A percentile compares a stretch with the other conserved stretches of the same genome.
Evolutionary conservation across 495 filamentous ascomycete genomes (phyloP).

Genomic region (Neurospora sublineolata): DNA sequence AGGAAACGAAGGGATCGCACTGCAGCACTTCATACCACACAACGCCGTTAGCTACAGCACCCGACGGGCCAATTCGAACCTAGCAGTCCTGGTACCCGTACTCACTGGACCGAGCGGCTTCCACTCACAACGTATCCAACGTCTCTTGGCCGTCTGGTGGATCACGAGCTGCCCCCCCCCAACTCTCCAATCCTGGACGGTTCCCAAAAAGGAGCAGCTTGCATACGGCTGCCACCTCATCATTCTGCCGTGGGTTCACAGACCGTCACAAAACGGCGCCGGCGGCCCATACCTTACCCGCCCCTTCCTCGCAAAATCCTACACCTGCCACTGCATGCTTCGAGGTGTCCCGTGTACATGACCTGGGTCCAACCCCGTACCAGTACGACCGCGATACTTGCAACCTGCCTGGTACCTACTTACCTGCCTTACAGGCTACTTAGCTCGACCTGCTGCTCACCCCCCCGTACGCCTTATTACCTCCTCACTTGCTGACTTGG

Average conservation of each 20-base stretch:
- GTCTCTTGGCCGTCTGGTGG: conserved; percentile 5
- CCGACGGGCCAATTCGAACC: not conserved
- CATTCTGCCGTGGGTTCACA: conserved; percentile 23
- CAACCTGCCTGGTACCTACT: conserved; percentile 1
- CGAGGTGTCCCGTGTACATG: conserved; percentile 4
- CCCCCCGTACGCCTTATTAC: not conserved
- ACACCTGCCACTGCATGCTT: not conserved
- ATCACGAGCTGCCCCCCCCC: conserved; percentile 7
- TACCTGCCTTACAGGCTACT: conserved; percentile 10
- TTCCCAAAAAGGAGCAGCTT: conserved; percentile 22
- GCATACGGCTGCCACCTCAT: conserved; percentile 28
- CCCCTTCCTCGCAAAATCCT: conserved; percentile 16
- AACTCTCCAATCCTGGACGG: conserved; percentile 10
- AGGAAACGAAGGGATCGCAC: not conserved
- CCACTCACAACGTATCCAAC: not conserved
- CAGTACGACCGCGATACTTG: conserved; percentile 21
- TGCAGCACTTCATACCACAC: conserved; percentile 1
- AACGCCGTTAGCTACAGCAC: conserved; percentile 1
- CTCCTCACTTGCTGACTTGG: conserved; percentile 17
- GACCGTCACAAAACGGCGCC: conserved; percentile 20
- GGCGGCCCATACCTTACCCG: conserved; percentile 16
- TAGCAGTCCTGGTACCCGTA: not conserved
- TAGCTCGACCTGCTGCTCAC: not conserved
- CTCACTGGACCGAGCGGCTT: not conserved
- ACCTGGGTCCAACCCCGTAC: conserved; percentile 24